Base-by-base conservation (phyloP, 495 filamentous ascomycete species). In the Penicillium diatomitis region DNA sequence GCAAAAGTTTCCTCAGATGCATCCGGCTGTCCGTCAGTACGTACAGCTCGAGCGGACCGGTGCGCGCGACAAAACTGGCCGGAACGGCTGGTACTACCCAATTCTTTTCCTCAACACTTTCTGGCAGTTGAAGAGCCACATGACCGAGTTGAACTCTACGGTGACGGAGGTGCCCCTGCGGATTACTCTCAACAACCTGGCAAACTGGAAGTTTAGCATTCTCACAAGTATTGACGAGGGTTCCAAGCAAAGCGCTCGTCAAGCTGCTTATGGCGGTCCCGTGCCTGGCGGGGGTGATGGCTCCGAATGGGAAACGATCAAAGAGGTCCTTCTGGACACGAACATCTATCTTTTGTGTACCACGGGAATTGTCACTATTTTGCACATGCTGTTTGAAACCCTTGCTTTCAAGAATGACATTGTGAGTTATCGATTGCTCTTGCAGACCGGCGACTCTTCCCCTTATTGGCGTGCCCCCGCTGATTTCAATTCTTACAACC, bases 401-500 rank as follows among this genome's bases (percentile, higher is more conserved):
- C 80, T 98, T 11, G 94, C 92, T 5, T 98, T 98, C 73, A 96
- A 96, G 55, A 95, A 85, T 64, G 92, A 98, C 63, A 95, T 98
- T 59, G 81, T 76, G 67, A 68, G 74, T 62, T 20, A 32, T 33
- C 3, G 12, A 12, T 33, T 4, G 29, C 2, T n/a, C 9, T 32
- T 46, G 4, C 3, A 10, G 2, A 5, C 20, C 20, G 20, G 20
- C 20, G 20, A 20, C 20, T 20, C 20, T 20, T 2, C 20, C 20
- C 20, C 20, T 2, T 20, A 20, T 20, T 20, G 20, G 20, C 20
- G 20, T 20, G 20, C 20, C 20, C 20, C 20, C 20, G 20, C 20
- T 20, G 2, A 20, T 20, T 20, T 20, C 20, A 20, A 20, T 20
- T 20, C 20, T 20, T 20, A 20, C 20, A 20, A 20, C 2, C 2